Base-by-base conservation (phyloP, 441 rosid species). In the Euphorbia neoarborescens region DNA sequence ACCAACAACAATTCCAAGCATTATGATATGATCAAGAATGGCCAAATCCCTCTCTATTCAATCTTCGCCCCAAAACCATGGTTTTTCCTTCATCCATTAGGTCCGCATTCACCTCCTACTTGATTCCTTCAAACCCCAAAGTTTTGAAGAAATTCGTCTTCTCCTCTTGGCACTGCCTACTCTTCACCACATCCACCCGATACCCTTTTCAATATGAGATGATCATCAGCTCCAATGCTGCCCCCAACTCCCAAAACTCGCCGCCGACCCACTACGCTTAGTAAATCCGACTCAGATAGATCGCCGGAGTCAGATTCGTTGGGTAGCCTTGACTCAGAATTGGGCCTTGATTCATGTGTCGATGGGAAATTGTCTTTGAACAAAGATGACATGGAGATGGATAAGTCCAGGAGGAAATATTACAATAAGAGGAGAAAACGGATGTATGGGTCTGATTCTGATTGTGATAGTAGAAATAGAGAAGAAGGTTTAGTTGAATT, bases 361-460 rank as follows among this genome's bases (percentile, higher is more conserved):
- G 94, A 89, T n/a, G 74, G 84, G 34, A 94, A 89, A 51, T 82
- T 90, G 51, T 76, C 87, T 62, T 56, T 60, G 24, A 92, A 87
- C 64, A 71, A 65, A 51, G 84, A 74, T 30, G 70, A 77, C 46
- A 57, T 70, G 40, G 94, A 78, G 70, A 85, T 91, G 96, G 94
- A 86, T 42, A 94, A 88, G 83, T 80, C 94, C 24, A 91, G 85
- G 91, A 86, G 94, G 78, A 94, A 94, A 73, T 94, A 91, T 50
- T 91, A 91, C 32, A 89, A 73, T 32, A 91, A 90, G 86, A 89
- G 94, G 74, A 83, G 84, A 72, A 90, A 85, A 79, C 87, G 96
- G 58, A 83, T 91, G 82, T 94, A 90, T 72, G 99, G 99, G 46
- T 79, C 96, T 5, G 96, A 94, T 80, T 89, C 99, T 5, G 99